Base-by-base conservation (phyloP, 2,329 filamentous ascomycete genomes). In the Colletotrichum limetticola region DNA sequence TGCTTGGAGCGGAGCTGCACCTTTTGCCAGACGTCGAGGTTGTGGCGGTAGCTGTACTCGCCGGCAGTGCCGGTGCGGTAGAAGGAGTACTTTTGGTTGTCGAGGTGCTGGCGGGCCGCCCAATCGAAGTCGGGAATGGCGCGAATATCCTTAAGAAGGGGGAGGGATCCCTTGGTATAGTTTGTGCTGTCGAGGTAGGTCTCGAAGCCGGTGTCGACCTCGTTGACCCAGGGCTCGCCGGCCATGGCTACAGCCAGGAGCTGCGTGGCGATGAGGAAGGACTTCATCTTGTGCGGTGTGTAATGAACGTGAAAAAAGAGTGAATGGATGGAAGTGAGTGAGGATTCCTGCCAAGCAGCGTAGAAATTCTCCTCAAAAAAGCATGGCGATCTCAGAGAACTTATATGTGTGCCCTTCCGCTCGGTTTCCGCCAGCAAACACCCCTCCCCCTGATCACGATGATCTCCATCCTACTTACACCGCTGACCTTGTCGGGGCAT, bases 31-130 rank as follows among this genome's bases (percentile, higher is more conserved):
- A 86, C 82, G 68, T 88, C 85, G 6, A 88, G 81, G 77, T 88
- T 88, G 79, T 87, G 85, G 60, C 86, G 82, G 81, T 88, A 88
- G 0, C 83, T 79, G 85, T 84, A 88, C 76, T 88, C 86, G 59
- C 85, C 85, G 4, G 83, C 86, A 8, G 86, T 85, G 19, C 83
- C 86, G 68, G 83, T 85, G 32, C 86, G 83, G 79, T 88, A 88
- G 79, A 86, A 88, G 16, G 85, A 83, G 73, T 86, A 88, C 32
- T 83, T 76, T 26, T 82, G 80, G 35, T 76, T 77, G 65, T 82
- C 82, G 75, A 88, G 79, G 74, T 82, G 79, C 68, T 85, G 82
- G 14, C 84, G 81, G 22, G 86, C 86, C 4, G 84, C 85, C 78
- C 81, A 88, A 64, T 88, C 85, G 68, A 88, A 88, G 78, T 88